A percentile compares a stretch with the other conserved stretches of the same genome.
Conservation (phyloP, 1,284 basidiomycete genomes). For the Apiotrichum brassicae region DNA sequence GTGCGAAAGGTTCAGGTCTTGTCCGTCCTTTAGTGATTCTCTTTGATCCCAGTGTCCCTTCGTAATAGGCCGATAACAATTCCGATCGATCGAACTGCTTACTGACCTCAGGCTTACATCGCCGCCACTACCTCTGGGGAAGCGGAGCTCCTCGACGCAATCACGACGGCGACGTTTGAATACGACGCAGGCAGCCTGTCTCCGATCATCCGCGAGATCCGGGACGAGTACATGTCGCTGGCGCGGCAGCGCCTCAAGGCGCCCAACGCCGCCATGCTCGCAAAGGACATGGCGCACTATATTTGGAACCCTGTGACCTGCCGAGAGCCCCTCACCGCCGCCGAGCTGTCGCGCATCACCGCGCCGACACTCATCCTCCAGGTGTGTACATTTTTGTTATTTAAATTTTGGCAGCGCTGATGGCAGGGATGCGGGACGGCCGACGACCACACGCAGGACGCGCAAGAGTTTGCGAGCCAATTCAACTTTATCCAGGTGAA, state of each 20-base stretch:
- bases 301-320: conserved; percentile 7
- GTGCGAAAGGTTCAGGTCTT: too few relatives aligned
- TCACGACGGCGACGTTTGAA: conserved; percentile 22
- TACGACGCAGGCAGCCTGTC: conserved; percentile 11
- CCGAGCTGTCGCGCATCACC: conserved; percentile 1
- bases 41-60: too few relatives aligned
- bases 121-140: conserved; percentile 11
- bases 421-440: background rate
- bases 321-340: background rate
- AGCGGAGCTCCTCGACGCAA: conserved; percentile 17
- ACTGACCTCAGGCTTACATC: conserved; percentile 12
- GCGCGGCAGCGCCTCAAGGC: conserved; percentile 9
- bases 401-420: background rate
- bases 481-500: conserved; percentile 3
- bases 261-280: conserved; percentile 4
- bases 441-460: conserved; percentile 1
- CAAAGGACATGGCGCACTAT: conserved; percentile 5
- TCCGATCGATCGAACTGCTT: too few relatives aligned
- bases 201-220: conserved; percentile 17
- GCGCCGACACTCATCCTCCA: conserved; percentile 17
- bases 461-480: background rate
- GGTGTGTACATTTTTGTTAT: conserved; percentile 1
- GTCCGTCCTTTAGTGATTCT: too few relatives aligned
- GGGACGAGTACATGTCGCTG: conserved; percentile 17
- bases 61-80: too few relatives aligned